Evolutionary conservation across 1,284 basidiomycete genomes (phyloP).

Genomic region (Boletus hoseneyae): DNA sequence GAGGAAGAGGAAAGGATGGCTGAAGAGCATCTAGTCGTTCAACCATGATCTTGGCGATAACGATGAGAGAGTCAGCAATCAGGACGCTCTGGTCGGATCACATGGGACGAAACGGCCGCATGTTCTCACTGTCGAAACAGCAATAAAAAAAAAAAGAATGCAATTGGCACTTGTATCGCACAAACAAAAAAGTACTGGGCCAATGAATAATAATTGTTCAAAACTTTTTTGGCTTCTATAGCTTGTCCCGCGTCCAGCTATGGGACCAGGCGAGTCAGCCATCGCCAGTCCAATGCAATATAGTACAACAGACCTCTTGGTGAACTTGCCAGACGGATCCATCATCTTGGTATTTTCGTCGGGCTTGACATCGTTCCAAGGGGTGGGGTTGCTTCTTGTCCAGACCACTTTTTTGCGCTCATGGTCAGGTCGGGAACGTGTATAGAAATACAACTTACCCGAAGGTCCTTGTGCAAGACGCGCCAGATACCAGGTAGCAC

Average conservation of each 20-base stretch:
- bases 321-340: constrained; percentile 67
- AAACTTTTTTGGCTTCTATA: constrained; percentile 37
- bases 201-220: constrained; percentile 7
- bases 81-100: constrained; percentile 7
- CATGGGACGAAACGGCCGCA: constrained; percentile 7
- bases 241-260: constrained; percentile 71
- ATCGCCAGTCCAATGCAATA: neutral
- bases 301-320: constrained; percentile 51
- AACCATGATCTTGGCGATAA: constrained; percentile 33
- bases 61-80: neutral
- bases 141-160: constrained; percentile 10
- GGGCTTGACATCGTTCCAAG: constrained; percentile 74
- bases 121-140: constrained; percentile 6
- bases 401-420: constrained; percentile 61
- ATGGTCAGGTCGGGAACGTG: constrained; percentile 5
- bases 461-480: constrained; percentile 69
- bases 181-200: constrained; percentile 12
- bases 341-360: constrained; percentile 70
- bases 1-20: constrained; percentile 39
- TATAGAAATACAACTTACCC: constrained; percentile 42
- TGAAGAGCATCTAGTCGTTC: constrained; percentile 41
- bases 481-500: constrained; percentile 68
- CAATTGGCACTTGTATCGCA: constrained; percentile 23
- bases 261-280: constrained; percentile 11
- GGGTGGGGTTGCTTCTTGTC: constrained; percentile 76